phyloP scores from a whole-genome alignment of 2,329 filamentous ascomycete genomes.

The Fusarium sp. region DNA sequence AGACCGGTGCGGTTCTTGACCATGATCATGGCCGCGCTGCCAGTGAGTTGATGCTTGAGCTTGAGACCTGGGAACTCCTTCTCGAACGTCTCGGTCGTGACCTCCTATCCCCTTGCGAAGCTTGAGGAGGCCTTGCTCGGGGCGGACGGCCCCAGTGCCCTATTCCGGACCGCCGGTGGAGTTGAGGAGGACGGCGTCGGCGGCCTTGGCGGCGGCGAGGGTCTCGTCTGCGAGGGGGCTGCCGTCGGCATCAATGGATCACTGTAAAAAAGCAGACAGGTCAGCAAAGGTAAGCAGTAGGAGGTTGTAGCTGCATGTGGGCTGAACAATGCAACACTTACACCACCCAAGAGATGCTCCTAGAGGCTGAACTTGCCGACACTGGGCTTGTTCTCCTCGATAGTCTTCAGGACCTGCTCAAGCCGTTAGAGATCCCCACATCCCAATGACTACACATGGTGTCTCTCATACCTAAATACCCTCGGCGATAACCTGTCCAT shows the following conservation, averaged over 20 bases:
- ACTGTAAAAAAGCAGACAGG: not conserved
- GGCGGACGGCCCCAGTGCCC: constrained; percentile 88
- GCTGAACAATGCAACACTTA: constrained; percentile 59
- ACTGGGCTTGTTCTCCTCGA: constrained; percentile 78
- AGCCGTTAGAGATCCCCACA: not conserved
- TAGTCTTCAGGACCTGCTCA: constrained; percentile 77
- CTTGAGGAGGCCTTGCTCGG: constrained; percentile 90
- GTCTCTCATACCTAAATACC: constrained; percentile 78
- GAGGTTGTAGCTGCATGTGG: not conserved
- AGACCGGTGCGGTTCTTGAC: constrained; percentile 90
- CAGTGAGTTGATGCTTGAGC: constrained; percentile 90
- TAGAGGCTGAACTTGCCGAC: constrained; percentile 87
- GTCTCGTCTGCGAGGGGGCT: not conserved
- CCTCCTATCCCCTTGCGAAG: constrained; percentile 94
- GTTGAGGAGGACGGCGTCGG: constrained; percentile 77
- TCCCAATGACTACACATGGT: not conserved
- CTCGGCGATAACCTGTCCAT: constrained; percentile 77
- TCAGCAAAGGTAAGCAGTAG: constrained; percentile 2
- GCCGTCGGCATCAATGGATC: not conserved
- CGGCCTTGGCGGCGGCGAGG: not conserved
- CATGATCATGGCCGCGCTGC: constrained; percentile 97
- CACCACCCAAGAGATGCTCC: constrained; percentile 90
- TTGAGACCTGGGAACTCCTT: constrained; percentile 90
- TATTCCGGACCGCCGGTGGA: constrained; percentile 97
- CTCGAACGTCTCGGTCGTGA: constrained; percentile 84